Evolutionary conservation across 305 asterid genomes (phyloP).

Genomic region (Ilex paraguariensis): DNA sequence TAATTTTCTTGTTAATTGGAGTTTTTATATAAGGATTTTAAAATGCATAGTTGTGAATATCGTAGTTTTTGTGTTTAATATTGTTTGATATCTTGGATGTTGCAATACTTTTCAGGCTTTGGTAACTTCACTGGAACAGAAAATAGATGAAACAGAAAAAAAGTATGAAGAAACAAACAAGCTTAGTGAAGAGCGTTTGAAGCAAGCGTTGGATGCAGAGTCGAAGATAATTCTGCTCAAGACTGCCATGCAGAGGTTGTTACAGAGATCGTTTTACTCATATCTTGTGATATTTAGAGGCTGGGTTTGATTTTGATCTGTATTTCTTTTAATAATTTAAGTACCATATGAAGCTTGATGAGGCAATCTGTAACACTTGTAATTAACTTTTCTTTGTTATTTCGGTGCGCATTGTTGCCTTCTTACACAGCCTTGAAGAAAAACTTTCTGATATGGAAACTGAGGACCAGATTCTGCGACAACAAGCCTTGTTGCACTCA

Average conservation of each 20-base stretch:
- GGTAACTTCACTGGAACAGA: conserved; percentile 63
- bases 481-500: conserved; percentile 49
- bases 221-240: conserved; percentile 61
- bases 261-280: conserved; percentile 1
- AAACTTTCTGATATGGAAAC: conserved; percentile 67
- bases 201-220: conserved; percentile 76
- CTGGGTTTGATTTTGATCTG: too few species aligned
- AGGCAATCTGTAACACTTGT: too few species aligned
- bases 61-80: not conserved
- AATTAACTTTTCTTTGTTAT: too few species aligned
- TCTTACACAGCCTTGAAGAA: conserved; percentile 55
- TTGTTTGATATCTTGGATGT: not conserved
- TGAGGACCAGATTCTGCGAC: conserved; percentile 51
- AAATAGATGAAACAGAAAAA: conserved; percentile 68
- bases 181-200: conserved; percentile 61
- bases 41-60: not conserved
- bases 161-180: conserved; percentile 60
- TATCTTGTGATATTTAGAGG: not conserved
- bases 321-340: too few species aligned
- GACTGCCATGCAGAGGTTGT: conserved; percentile 68
- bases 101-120: conserved; percentile 38
- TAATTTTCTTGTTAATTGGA: not conserved
- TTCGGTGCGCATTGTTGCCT: conserved; percentile 11
- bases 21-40: not conserved
- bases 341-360: conserved; percentile 6